Base-by-base conservation (phyloP, 352 stramenopile species). In the Phytophthora ramorum region DNA sequence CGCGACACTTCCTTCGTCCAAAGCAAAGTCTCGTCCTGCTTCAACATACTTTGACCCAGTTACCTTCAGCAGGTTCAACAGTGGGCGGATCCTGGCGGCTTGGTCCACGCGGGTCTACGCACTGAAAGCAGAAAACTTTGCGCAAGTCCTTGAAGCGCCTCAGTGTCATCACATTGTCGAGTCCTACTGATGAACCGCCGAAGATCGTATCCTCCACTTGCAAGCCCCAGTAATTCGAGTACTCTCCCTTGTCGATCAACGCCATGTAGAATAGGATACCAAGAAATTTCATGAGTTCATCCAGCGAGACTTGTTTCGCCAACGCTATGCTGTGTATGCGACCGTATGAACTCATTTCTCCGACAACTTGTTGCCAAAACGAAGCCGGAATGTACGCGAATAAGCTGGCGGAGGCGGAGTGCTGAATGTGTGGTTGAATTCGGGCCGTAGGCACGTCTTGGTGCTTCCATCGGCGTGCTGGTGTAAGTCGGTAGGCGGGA, bases 151-250 rank as follows among this genome's bases (percentile, higher is more conserved):
- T 63, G 47, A 73, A 79, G 2, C 62, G n/a, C 0, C 26, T 30
- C 3, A 79, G 48, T 8, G 45, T 0, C 71, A 79, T 75, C 0
- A 76, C 35, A 0, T 38, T 46, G 8, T 76, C 58, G 0, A 79
- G 52, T 6, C 48, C 10, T 3, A 16, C 30, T 13, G 10, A n/a
- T 0, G 1, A 32, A 12, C n/a, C 46, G 0, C 28, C 44, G 13
- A 71, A 69, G 1, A 75, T 71, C 7, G 0, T 6, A 14, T 67
- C 30, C 22, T 73, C 66, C 2, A 47, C 45, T 59, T 75, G 71
- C 14, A 56, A 46, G 0, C 61, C 66, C 66, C 66, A 75, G 38
- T 78, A 78, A 51, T 78, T 74, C 9, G 64, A 20, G 20, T 66
- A 66, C 28, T 78, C 56, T 8, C 69, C 59, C 20, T 75, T 79